These are phyloP conservation scores for Geosmithia putterillii DNA, from an alignment of 2,329 filamentous ascomycete genomes.

Conservation along the genomic window DNA sequence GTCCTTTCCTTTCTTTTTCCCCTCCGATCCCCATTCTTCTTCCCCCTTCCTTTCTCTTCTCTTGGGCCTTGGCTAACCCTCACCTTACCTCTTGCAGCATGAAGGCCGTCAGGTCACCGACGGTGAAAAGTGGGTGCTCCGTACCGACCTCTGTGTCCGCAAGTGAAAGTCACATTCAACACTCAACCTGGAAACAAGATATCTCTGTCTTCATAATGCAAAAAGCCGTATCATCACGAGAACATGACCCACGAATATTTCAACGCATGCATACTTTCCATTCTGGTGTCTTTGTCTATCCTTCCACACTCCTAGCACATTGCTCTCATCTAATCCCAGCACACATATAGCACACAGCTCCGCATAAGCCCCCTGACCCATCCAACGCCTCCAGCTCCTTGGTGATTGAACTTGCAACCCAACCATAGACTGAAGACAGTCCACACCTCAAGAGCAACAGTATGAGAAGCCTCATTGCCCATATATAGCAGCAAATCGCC, in stretches of 20 bases:
- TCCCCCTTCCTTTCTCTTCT: background rate
- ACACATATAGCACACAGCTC: too few species aligned
- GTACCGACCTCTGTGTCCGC: conserved; percentile 67
- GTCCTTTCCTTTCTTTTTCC: background rate
- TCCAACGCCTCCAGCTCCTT: too few species aligned
- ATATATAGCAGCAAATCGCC: too few species aligned
- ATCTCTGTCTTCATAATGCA: background rate
- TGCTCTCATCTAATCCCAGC: too few species aligned
- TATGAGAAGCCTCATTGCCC: too few species aligned
- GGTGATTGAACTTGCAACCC: too few species aligned
- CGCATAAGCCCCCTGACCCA: too few species aligned
- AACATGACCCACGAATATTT: background rate
- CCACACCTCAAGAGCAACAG: too few species aligned
- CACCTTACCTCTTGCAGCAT: conserved; percentile 37
- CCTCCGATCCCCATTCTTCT: too few species aligned
- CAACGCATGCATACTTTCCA: background rate
- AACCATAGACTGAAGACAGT: too few species aligned
- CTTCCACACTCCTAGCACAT: too few species aligned
- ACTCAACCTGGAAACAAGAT: background rate
- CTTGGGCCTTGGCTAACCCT: background rate
- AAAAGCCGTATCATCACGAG: background rate
- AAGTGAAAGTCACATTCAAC: conserved; percentile 15
- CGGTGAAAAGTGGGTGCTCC: conserved; percentile 85
- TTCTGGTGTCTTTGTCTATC: background rate
- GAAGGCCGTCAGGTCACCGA: conserved; percentile 68